Conservation (phyloP, 2,329 filamentous ascomycete species). For the Alternaria infectoria region DNA sequence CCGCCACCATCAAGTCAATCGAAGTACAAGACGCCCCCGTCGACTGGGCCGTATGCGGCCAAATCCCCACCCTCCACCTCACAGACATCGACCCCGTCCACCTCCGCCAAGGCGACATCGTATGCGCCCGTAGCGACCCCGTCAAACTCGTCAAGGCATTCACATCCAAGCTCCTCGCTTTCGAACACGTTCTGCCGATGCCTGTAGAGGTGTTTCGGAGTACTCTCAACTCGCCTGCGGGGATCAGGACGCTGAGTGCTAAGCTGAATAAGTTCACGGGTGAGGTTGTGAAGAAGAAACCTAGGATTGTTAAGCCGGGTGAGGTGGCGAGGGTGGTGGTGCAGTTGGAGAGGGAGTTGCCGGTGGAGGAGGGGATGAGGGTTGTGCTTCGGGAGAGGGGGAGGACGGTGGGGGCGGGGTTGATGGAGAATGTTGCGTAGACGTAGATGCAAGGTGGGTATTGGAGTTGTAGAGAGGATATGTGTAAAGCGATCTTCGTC, state of each 20-base stretch:
- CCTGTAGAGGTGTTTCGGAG: constrained; percentile 88
- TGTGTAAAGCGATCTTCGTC: too few species aligned
- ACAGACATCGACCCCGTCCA: constrained; percentile 84
- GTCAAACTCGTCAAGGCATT: constrained; percentile 76
- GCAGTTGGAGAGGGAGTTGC: constrained; percentile 74
- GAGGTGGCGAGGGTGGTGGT: constrained; percentile 78
- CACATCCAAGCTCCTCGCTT: constrained; percentile 83
- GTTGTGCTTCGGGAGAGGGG: constrained; percentile 83
- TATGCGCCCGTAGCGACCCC: constrained; percentile 73
- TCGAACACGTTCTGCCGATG: constrained; percentile 89
- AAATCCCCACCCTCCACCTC: constrained; percentile 85
- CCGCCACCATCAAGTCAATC: constrained; percentile 79
- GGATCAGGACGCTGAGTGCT: constrained; percentile 73
- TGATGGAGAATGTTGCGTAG: constrained; percentile 66
- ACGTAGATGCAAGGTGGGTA: too few species aligned
- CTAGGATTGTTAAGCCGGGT: constrained; percentile 81
- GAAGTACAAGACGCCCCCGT: constrained; percentile 74
- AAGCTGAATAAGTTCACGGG: constrained; percentile 81
- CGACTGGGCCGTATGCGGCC: constrained; percentile 92
- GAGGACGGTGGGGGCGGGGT: constrained; percentile 83
- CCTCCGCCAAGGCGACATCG: constrained; percentile 77
- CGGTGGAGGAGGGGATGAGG: constrained; percentile 78
- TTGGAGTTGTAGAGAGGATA: too few species aligned
- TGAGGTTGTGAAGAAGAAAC: constrained; percentile 78
- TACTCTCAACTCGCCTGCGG: constrained; percentile 77